These are phyloP conservation scores for Clonostachys byssicola DNA, from an alignment of 2,329 filamentous ascomycete species.

Conservation along the genomic window DNA sequence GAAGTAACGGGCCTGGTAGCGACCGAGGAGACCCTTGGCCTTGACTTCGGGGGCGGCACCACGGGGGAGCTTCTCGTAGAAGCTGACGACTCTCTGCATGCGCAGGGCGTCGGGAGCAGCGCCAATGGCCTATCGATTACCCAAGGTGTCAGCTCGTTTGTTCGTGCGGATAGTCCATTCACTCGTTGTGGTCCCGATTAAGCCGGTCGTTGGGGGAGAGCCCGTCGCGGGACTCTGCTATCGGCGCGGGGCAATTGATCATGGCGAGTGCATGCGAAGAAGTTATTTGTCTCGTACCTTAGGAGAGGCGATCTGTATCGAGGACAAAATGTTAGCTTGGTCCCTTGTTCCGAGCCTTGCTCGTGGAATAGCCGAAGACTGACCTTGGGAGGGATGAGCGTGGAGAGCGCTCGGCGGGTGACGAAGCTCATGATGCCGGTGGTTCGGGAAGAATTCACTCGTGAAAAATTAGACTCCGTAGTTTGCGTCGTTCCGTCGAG, in stretches of 20 bases:
- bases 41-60: slow-evolving; percentile 82
- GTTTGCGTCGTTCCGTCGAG: slow-evolving; percentile 9
- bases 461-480: neutral
- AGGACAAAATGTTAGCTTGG: neutral
- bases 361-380: slow-evolving; percentile 14
- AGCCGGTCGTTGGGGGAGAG: too few species aligned
- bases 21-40: slow-evolving; percentile 75
- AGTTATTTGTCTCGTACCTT: slow-evolving; percentile 56
- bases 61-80: slow-evolving; percentile 98
- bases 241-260: too few species aligned
- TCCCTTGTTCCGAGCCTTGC: neutral
- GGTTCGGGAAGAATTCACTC: slow-evolving; percentile 15
- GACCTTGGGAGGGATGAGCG: slow-evolving; percentile 99
- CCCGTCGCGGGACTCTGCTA: too few species aligned
- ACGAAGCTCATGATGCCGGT: slow-evolving; percentile 84
- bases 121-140: slow-evolving; percentile 72
- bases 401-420: slow-evolving; percentile 86
- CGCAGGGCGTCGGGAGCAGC: slow-evolving; percentile 91
- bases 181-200: slow-evolving; percentile 2
- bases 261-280: too few species aligned
- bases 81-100: slow-evolving; percentile 96
- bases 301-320: slow-evolving; percentile 69
- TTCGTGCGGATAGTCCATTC: neutral
- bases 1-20: slow-evolving; percentile 92
- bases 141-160: slow-evolving; percentile 22